phyloP scores from a whole-genome alignment of 2,329 filamentous ascomycete genomes.

The Aspergillaceae sp. region DNA sequence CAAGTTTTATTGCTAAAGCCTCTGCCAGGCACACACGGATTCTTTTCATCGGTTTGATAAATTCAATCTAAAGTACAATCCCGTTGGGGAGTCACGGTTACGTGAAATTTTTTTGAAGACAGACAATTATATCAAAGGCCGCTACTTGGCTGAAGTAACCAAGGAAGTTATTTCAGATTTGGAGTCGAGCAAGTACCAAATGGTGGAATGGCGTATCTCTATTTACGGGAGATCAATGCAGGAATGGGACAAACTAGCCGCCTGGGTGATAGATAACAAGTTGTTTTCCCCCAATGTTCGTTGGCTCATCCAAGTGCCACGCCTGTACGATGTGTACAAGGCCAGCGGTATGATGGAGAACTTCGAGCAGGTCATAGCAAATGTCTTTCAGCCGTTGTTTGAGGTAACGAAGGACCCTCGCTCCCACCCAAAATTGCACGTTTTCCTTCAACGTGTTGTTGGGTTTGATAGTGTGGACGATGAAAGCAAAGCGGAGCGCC shows the following conservation, averaged over 20 bases:
- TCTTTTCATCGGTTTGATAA: constrained; percentile 99
- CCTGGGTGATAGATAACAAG: constrained; percentile 97
- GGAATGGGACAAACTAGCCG: constrained; percentile 96
- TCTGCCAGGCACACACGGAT: constrained; percentile 73
- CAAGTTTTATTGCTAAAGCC: constrained; percentile 7
- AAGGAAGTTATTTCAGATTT: constrained; percentile 96
- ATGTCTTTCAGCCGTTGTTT: constrained; percentile 88
- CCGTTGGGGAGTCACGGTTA: constrained; percentile 86
- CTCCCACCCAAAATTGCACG: constrained; percentile 82
- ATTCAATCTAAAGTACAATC: constrained; percentile 98
- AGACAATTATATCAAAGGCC: constrained; percentile 92
- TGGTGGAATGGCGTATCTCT: constrained; percentile 98
- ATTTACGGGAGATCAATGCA: constrained; percentile 87
- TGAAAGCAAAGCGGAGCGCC: constrained; percentile 90
- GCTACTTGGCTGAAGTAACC: constrained; percentile 93
- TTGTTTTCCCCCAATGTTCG: constrained; percentile 95
- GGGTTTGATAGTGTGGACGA: constrained; percentile 98
- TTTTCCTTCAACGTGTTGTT: constrained; percentile 91
- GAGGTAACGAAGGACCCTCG: constrained; percentile 83
- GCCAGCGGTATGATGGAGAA: constrained; percentile 75
- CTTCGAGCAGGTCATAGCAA: constrained; percentile 82
- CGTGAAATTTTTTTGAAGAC: constrained; percentile 99
- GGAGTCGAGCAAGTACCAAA: constrained; percentile 98
- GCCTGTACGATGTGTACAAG: constrained; percentile 94
- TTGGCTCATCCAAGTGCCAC: constrained; percentile 92